These are phyloP conservation scores for Agaricus sinodeliciosus DNA, from an alignment of 768 basidiomycete species.

Conservation along the genomic window DNA sequence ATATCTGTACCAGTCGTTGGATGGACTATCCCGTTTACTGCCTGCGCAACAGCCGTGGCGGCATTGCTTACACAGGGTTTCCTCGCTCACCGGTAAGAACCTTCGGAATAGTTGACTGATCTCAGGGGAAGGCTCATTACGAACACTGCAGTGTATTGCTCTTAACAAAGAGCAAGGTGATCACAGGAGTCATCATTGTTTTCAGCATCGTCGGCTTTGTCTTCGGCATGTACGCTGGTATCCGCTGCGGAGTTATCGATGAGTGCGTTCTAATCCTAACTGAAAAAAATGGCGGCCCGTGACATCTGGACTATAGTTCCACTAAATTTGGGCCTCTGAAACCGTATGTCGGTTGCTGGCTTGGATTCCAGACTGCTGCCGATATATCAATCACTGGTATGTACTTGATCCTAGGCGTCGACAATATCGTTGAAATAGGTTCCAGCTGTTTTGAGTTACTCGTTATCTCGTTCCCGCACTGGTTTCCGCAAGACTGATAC, in stretches of 20 bases:
- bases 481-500: slow-evolving; percentile 41
- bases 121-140: slow-evolving; percentile 11
- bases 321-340: slow-evolving; percentile 27
- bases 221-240: slow-evolving; percentile 32
- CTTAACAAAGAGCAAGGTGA: slow-evolving; percentile 21
- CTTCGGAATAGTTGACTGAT: background rate
- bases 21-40: slow-evolving; percentile 44
- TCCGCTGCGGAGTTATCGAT: slow-evolving; percentile 29
- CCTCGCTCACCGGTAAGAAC: slow-evolving; percentile 30
- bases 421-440: background rate
- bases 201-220: slow-evolving; percentile 24
- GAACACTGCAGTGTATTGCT: slow-evolving; percentile 11
- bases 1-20: slow-evolving; percentile 20
- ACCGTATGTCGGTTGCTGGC: slow-evolving; percentile 33
- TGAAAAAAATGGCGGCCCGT: background rate
- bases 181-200: slow-evolving; percentile 11
- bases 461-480: slow-evolving; percentile 34
- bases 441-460: slow-evolving; percentile 15
- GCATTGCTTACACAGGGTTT: slow-evolving; percentile 42
- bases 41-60: slow-evolving; percentile 34
- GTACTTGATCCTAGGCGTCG: slow-evolving; percentile 9
- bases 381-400: slow-evolving; percentile 38
- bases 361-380: slow-evolving; percentile 32
- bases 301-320: slow-evolving; percentile 19
- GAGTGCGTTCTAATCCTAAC: slow-evolving; percentile 21